phyloP scores from a whole-genome alignment of 2,329 filamentous ascomycete genomes.

The Trichothecium sympodiale region DNA sequence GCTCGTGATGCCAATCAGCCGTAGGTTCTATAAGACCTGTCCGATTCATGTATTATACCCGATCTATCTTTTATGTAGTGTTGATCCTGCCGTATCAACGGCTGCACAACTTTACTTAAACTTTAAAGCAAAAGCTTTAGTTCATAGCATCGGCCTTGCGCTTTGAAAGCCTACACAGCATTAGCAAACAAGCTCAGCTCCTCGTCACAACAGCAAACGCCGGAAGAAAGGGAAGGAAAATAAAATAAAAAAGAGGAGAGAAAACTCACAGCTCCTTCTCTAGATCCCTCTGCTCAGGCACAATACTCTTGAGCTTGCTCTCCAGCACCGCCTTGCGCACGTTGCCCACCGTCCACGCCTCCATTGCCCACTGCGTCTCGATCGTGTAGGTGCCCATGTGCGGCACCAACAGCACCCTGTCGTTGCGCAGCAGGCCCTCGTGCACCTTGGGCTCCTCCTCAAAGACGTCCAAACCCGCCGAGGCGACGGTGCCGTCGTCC shows the following conservation, averaged over 20 bases:
- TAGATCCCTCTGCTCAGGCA: constrained; percentile 53
- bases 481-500: constrained; percentile 56
- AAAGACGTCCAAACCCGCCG: constrained; percentile 69
- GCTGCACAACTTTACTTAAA: too few relatives aligned
- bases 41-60: too few relatives aligned
- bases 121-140: too few relatives aligned
- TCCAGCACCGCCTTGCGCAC: constrained; percentile 50
- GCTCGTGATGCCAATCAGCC: too few relatives aligned
- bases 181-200: too few relatives aligned
- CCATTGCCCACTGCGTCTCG: constrained; percentile 57
- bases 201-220: too few relatives aligned
- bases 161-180: too few relatives aligned
- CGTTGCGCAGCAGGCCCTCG: constrained; percentile 58
- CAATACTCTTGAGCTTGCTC: constrained; percentile 54
- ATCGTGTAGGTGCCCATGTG: constrained; percentile 80
- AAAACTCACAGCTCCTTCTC: constrained; percentile 5
- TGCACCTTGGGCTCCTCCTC: constrained; percentile 73
- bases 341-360: constrained; percentile 65
- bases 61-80: too few relatives aligned
- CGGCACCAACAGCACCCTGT: constrained; percentile 63
- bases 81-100: too few relatives aligned
- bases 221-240: not conserved
- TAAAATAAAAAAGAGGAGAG: not conserved
- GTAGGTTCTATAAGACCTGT: too few relatives aligned
- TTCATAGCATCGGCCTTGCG: too few relatives aligned